Percentiles rank a stretch among this genome's conserved stretches.
These are phyloP conservation scores for Castanea sativa DNA, from an alignment of 306 rosid species.

Conservation along the genomic window DNA sequence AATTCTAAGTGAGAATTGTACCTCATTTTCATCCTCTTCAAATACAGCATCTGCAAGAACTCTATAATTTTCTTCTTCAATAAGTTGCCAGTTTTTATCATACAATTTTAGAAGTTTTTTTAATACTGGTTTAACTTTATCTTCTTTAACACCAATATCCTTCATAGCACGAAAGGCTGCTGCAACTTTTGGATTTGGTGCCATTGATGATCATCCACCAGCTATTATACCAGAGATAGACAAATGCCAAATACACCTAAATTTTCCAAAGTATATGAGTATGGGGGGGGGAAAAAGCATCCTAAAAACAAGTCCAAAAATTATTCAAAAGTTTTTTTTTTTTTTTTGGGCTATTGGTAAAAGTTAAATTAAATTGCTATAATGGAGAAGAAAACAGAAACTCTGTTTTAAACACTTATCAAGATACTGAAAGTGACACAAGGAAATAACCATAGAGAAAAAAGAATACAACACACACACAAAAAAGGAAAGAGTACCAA, in stretches of 20 bases:
- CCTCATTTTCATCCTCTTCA: slow-evolving; percentile 72
- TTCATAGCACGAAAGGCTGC: slow-evolving; percentile 76
- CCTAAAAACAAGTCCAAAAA: neutral
- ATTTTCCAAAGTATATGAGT: slow-evolving; percentile 13
- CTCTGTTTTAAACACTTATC: neutral
- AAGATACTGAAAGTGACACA: neutral
- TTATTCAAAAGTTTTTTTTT: neutral
- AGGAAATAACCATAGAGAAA: neutral
- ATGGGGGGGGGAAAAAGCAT: neutral
- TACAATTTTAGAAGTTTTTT: slow-evolving; percentile 69
- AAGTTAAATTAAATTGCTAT: neutral
- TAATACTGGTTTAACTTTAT: slow-evolving; percentile 69
- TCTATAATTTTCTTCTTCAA: slow-evolving; percentile 88
- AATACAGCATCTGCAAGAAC: slow-evolving; percentile 86
- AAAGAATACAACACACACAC: neutral
- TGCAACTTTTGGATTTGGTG: slow-evolving; percentile 58
- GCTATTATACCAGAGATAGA: slow-evolving; percentile 14
- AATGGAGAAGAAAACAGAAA: neutral
- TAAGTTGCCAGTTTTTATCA: slow-evolving; percentile 82
- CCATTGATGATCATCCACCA: slow-evolving; percentile 48
- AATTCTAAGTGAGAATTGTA: slow-evolving; percentile 10
- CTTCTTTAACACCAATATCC: slow-evolving; percentile 59
- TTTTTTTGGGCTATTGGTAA: too few species aligned
- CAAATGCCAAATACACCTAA: slow-evolving; percentile 19
- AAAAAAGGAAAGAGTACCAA: neutral